Evolutionary conservation across 306 rosid species (phyloP).

Genomic region (Ormosia emarginata): DNA sequence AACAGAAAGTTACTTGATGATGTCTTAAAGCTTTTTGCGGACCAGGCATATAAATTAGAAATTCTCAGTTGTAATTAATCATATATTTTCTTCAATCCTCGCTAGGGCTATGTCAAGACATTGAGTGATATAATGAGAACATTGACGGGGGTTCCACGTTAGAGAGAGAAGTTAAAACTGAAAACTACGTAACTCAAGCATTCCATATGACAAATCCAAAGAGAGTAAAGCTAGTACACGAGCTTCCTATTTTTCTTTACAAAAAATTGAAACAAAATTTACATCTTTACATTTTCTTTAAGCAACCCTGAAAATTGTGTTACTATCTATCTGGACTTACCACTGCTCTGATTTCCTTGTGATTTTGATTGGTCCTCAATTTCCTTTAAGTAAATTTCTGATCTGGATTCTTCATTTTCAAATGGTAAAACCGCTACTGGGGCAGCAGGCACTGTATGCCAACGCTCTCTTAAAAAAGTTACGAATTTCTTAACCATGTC

Average conservation of each 20-base stretch:
- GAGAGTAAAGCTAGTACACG: not conserved
- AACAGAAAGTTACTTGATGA: not conserved
- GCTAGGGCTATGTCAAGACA: not conserved
- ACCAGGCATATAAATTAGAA: not conserved
- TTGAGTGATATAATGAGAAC: not conserved
- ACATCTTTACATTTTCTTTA: slow-evolving; percentile 12
- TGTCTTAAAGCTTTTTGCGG: not conserved
- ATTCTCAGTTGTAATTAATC: not conserved
- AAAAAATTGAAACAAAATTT: slow-evolving; percentile 9
- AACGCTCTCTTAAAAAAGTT: slow-evolving; percentile 67
- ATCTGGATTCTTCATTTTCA: slow-evolving; percentile 43
- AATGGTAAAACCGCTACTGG: slow-evolving; percentile 85
- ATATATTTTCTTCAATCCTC: not conserved
- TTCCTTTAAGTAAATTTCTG: slow-evolving; percentile 43
- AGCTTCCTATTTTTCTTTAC: not conserved
- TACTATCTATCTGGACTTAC: slow-evolving; percentile 34
- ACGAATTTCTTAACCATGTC: slow-evolving; percentile 68
- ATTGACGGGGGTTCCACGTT: not conserved
- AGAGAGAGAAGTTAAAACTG: not conserved
- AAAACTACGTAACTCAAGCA: slow-evolving; percentile 11
- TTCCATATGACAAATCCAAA: not conserved
- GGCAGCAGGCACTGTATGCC: slow-evolving; percentile 88
- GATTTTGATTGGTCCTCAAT: slow-evolving; percentile 39
- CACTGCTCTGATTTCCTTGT: slow-evolving; percentile 36
- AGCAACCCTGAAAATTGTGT: slow-evolving; percentile 6